These are phyloP conservation scores for Carex sylvatica DNA, from an alignment of 202 grass and related monocot species.

Conservation along the genomic window DNA sequence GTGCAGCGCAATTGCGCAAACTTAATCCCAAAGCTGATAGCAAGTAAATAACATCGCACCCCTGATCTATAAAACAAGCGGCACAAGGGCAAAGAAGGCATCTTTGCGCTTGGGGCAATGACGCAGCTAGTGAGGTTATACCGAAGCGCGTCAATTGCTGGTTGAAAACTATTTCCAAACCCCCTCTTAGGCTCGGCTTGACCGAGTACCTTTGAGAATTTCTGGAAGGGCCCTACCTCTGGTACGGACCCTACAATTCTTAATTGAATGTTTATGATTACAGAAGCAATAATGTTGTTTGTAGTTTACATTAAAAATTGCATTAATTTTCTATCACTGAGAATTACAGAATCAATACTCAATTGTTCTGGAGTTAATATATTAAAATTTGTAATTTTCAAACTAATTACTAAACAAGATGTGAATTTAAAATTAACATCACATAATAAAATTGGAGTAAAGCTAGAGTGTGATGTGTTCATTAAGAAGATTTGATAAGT, in stretches of 20 bases:
- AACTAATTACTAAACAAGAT: too few relatives aligned
- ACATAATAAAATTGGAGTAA: too few relatives aligned
- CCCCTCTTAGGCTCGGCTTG: slow-evolving; percentile 43
- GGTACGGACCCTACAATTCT: slow-evolving; percentile 35
- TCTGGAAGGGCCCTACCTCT: slow-evolving; percentile 42
- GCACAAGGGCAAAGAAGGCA: accelerated
- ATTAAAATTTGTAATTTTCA: too few relatives aligned
- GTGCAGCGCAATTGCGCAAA: background rate
- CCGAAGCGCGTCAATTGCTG: slow-evolving; percentile 83
- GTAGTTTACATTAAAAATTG: too few relatives aligned
- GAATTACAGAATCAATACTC: too few relatives aligned
- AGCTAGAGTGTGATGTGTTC: too few relatives aligned
- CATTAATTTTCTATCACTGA: too few relatives aligned
- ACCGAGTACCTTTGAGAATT: slow-evolving; percentile 41
- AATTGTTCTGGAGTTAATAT: too few relatives aligned
- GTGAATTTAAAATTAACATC: too few relatives aligned
- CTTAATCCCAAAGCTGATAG: background rate
- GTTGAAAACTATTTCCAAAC: slow-evolving; percentile 84
- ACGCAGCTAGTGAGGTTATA: slow-evolving; percentile 74
- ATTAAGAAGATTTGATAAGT: too few relatives aligned
- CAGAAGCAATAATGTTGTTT: too few relatives aligned
- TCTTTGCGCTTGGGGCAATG: slow-evolving; percentile 85
- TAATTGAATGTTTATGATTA: background rate
- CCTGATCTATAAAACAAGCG: background rate
- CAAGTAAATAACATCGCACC: background rate